Evolutionary conservation across 129 eudicot genomes (phyloP).

Genomic region (Artemisia tridentata): DNA sequence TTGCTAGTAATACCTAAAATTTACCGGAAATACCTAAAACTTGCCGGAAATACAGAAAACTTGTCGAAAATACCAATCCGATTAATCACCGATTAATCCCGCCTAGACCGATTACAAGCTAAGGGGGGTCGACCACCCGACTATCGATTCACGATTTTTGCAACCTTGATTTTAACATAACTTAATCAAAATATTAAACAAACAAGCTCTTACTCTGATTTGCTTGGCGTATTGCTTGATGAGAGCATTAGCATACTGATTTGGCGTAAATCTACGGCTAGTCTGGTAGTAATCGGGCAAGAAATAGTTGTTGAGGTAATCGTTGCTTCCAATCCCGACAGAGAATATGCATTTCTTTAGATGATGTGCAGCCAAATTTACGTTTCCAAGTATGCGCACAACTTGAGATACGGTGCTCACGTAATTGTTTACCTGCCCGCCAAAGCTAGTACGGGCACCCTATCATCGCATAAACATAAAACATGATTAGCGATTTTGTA

Average conservation of each 20-base stretch:
- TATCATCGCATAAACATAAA: not conserved
- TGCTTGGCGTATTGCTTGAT: constrained; percentile 8
- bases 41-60: too few species aligned
- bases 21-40: too few species aligned
- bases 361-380: constrained; percentile 17
- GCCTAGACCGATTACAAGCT: too few species aligned
- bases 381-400: constrained; percentile 19
- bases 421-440: constrained; percentile 16
- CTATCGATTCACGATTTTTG: too few species aligned
- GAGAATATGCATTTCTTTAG: constrained; percentile 19
- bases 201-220: constrained; percentile 26
- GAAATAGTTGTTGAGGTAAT: constrained; percentile 25
- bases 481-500: not conserved
- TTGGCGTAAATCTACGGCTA: not conserved
- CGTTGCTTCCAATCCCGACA: constrained; percentile 19
- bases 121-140: too few species aligned
- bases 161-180: too few species aligned
- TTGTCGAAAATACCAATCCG: too few species aligned
- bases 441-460: constrained; percentile 23
- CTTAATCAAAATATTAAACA: too few species aligned
- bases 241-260: constrained; percentile 4
- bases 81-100: too few species aligned
- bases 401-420: constrained; percentile 20
- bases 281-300: constrained; percentile 12
- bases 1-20: too few species aligned